Conservation (phyloP, 371 early-diverging fungal genomes). For the Circinella umbellata region DNA sequence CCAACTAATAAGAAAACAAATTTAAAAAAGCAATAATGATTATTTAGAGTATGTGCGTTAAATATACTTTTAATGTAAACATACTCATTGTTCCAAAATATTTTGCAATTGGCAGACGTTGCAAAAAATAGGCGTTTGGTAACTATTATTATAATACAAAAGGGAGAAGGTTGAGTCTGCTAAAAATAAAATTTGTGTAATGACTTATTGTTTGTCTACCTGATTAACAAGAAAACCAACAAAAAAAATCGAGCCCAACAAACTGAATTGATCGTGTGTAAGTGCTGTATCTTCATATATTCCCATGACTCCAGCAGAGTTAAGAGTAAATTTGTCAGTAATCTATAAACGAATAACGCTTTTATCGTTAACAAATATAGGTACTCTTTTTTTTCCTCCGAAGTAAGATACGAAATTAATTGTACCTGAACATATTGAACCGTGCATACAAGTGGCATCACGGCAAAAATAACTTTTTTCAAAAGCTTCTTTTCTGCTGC, state of each 20-base stretch:
- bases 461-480: slow-evolving; percentile 22
- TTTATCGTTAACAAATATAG: too few species aligned
- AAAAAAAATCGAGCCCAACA: slow-evolving; percentile 26
- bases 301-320: slow-evolving; percentile 20
- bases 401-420: not conserved
- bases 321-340: slow-evolving; percentile 26
- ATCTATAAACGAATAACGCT: slow-evolving; percentile 19
- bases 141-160: not conserved
- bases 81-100: slow-evolving; percentile 21
- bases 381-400: too few species aligned
- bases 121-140: slow-evolving; percentile 32
- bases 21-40: not conserved
- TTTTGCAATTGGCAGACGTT: slow-evolving; percentile 21
- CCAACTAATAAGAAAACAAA: slow-evolving; percentile 16
- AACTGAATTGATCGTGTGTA: slow-evolving; percentile 18
- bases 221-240: slow-evolving; percentile 26
- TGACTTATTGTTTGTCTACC: not conserved
- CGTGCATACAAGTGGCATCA: slow-evolving; percentile 22
- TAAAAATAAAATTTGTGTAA: too few species aligned
- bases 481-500: slow-evolving; percentile 22
- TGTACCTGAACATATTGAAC: slow-evolving; percentile 28
- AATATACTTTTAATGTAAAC: not conserved
- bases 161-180: too few species aligned
- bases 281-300: slow-evolving; percentile 21
- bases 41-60: not conserved